phyloP scores from a whole-genome alignment of 306 rosid species.

The Trifolium dubium region DNA sequence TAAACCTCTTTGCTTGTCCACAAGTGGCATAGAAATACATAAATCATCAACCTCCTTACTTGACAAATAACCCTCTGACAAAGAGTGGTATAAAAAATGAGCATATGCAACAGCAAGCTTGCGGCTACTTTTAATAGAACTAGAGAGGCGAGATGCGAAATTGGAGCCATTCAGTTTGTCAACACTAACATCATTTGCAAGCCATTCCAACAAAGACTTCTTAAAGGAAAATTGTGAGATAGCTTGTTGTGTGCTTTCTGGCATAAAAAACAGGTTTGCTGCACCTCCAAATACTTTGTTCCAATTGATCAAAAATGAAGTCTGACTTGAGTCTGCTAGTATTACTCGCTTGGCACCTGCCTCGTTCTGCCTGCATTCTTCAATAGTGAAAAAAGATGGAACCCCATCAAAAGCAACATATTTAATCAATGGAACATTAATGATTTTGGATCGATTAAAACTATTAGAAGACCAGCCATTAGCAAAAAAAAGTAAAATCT shows the following conservation, averaged over 20 bases:
- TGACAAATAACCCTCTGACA: constrained; percentile 17
- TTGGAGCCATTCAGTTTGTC: constrained; percentile 1
- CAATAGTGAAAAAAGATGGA: constrained; percentile 48
- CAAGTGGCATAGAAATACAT: constrained; percentile 58
- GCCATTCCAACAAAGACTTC: constrained; percentile 54
- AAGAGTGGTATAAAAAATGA: constrained; percentile 66
- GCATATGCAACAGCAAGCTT: constrained; percentile 47
- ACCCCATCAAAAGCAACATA: constrained; percentile 51
- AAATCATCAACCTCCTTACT: constrained; percentile 29
- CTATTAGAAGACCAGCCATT: constrained; percentile 48
- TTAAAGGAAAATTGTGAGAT: constrained; percentile 23
- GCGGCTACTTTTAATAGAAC: constrained; percentile 20
- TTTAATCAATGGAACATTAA: constrained; percentile 45
- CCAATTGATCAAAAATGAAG: constrained; percentile 45
- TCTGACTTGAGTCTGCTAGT: constrained; percentile 24
- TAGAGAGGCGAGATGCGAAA: constrained; percentile 43
- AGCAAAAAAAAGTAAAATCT: constrained; percentile 62
- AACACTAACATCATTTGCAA: constrained; percentile 39
- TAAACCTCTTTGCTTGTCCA: constrained; percentile 58
- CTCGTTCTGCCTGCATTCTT: background rate
- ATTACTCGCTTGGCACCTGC: constrained; percentile 34
- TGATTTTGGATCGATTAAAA: no score
- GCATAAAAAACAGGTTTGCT: constrained; percentile 51
- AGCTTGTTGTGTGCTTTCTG: constrained; percentile 56
- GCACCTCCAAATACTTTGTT: constrained; percentile 49